phyloP scores from a whole-genome alignment of 2,329 filamentous ascomycete species.

The Penicillium psychrosexuale region DNA sequence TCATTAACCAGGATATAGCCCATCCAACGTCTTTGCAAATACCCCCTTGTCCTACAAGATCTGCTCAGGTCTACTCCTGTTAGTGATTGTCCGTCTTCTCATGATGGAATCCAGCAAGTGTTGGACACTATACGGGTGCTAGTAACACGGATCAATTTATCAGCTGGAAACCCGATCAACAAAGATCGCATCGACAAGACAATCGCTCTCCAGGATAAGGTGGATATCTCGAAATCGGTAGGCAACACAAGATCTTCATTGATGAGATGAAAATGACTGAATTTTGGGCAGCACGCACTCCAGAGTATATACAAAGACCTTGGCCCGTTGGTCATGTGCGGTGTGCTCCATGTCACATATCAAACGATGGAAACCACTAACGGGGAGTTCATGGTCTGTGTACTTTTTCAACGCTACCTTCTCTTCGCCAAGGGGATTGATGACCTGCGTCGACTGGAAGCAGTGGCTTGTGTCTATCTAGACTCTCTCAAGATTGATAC shows the following conservation, averaged over 20 bases:
- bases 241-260: conserved; percentile 19
- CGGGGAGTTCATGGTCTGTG: conserved; percentile 79
- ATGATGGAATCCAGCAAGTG: conserved; percentile 73
- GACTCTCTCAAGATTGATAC: conserved; percentile 38
- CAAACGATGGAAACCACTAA: conserved; percentile 65
- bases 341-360: conserved; percentile 79
- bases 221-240: conserved; percentile 72
- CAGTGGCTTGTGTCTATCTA: conserved; percentile 71
- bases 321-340: conserved; percentile 77
- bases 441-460: conserved; percentile 65
- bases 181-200: conserved; percentile 74
- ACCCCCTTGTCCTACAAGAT: conserved; percentile 81
- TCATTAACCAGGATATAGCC: conserved; percentile 56
- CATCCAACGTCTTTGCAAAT: conserved; percentile 87
- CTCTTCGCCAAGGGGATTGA: conserved; percentile 69
- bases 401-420: conserved; percentile 77
- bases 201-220: conserved; percentile 77
- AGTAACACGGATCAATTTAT: conserved; percentile 76
- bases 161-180: conserved; percentile 71
- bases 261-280: neutral
- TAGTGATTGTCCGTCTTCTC: conserved; percentile 77
- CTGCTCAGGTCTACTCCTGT: conserved; percentile 79
- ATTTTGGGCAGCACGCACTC: conserved; percentile 23
- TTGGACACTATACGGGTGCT: conserved; percentile 69
- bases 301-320: conserved; percentile 69